phyloP scores from a whole-genome alignment of 1,284 basidiomycete species.

The Microbotryum scabiosae region DNA sequence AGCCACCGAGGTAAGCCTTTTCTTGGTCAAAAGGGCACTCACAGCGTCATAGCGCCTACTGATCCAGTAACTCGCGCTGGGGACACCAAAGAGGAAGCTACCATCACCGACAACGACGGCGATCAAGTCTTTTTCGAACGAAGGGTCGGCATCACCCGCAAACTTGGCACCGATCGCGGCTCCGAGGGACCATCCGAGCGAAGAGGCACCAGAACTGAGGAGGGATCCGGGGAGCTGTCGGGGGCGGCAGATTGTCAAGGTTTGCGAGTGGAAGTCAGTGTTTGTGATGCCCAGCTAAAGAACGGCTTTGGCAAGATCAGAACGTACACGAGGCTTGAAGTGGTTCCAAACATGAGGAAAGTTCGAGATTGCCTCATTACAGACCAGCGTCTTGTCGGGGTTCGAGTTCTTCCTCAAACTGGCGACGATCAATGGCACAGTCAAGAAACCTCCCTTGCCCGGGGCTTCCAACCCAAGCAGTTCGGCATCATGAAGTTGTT shows the following conservation, averaged over 20 bases:
- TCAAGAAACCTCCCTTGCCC: conserved; percentile 26
- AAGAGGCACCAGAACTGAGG: conserved; percentile 52
- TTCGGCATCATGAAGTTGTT: neutral
- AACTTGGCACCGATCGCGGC: conserved; percentile 54
- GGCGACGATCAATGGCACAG: conserved; percentile 48
- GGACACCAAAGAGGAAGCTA: conserved; percentile 57
- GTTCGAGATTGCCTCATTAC: conserved; percentile 59
- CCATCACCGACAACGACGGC: conserved; percentile 59
- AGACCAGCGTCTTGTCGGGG: conserved; percentile 44
- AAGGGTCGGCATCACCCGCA: conserved; percentile 40
- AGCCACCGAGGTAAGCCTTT: neutral
- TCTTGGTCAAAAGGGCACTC: conserved; percentile 28
- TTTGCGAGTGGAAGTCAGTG: conserved; percentile 25
- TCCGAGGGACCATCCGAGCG: conserved; percentile 57
- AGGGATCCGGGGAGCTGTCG: conserved; percentile 42
- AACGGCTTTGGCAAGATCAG: neutral
- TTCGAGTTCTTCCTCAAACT: conserved; percentile 44
- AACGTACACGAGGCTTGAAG: conserved; percentile 6
- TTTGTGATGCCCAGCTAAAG: neutral
- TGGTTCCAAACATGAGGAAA: conserved; percentile 44
- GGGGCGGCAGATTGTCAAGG: conserved; percentile 30
- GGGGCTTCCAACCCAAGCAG: neutral
- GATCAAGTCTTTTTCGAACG: conserved; percentile 47
- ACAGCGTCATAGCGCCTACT: conserved; percentile 58
- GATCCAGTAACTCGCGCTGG: conserved; percentile 60